phyloP scores from a whole-genome alignment of 108 stramenopile species.

The Fistulifera solaris region DNA sequence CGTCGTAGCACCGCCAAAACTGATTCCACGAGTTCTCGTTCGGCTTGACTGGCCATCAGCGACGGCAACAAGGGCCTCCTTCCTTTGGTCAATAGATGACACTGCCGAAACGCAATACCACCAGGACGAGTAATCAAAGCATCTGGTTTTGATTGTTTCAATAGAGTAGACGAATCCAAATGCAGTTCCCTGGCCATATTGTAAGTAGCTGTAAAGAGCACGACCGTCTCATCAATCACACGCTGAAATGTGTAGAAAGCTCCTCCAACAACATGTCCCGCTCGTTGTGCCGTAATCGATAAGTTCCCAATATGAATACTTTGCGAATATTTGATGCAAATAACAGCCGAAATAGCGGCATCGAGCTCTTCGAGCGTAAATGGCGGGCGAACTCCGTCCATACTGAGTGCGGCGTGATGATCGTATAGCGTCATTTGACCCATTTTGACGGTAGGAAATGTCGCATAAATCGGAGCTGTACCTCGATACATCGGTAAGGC shows the following conservation, averaged over 20 bases:
- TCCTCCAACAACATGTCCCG: constrained; percentile 87
- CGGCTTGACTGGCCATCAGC: constrained; percentile 9
- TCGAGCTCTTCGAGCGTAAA: constrained; percentile 87
- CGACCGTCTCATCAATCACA: constrained; percentile 75
- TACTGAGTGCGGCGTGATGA: constrained; percentile 64
- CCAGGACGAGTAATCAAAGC: constrained; percentile 67
- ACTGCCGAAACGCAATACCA: constrained; percentile 36
- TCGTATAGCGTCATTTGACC: constrained; percentile 96
- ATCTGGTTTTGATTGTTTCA: constrained; percentile 69
- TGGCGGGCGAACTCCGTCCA: constrained; percentile 62
- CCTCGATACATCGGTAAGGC: constrained; percentile 22
- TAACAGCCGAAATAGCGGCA: constrained; percentile 49
- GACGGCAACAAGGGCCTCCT: neutral
- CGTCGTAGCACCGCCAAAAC: constrained; percentile 74
- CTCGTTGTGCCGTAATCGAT: constrained; percentile 57
- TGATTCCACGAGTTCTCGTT: constrained; percentile 38
- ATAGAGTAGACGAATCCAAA: constrained; percentile 63
- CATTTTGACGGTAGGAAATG: constrained; percentile 92
- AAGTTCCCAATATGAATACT: constrained; percentile 27
- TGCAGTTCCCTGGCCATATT: constrained; percentile 80
- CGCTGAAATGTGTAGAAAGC: constrained; percentile 60
- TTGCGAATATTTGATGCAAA: constrained; percentile 88
- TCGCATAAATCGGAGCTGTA: constrained; percentile 57
- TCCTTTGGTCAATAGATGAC: neutral
- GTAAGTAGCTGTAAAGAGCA: constrained; percentile 53